phyloP scores from a whole-genome alignment of 1,139 yeast species.

The Yamadazyma triangularis region DNA sequence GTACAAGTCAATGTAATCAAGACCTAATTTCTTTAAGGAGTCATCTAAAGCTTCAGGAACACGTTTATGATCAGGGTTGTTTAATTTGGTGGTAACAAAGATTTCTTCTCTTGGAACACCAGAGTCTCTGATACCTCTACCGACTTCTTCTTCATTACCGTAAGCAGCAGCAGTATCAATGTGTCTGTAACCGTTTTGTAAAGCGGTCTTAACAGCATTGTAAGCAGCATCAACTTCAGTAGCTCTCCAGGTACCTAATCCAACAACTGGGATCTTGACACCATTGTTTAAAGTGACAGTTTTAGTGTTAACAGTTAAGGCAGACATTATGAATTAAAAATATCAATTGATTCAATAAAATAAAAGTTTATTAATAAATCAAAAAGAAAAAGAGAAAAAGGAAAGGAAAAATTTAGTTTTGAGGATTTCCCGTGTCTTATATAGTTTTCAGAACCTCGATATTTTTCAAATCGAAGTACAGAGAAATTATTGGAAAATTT shows the following conservation, averaged over 20 bases:
- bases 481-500: too few species aligned
- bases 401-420: too few species aligned
- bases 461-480: too few species aligned
- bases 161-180: conserved; percentile 77
- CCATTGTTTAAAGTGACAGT: conserved; percentile 57
- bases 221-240: conserved; percentile 51
- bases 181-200: conserved; percentile 71
- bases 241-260: conserved; percentile 78
- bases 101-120: conserved; percentile 68
- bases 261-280: conserved; percentile 62
- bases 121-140: conserved; percentile 60
- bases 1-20: conserved; percentile 81
- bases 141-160: conserved; percentile 66
- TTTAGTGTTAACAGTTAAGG: conserved; percentile 15
- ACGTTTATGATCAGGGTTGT: conserved; percentile 63
- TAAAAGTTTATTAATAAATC: too few species aligned
- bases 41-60: conserved; percentile 53
- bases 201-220: conserved; percentile 57
- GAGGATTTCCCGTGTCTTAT: too few species aligned
- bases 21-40: conserved; percentile 63
- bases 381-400: background rate
- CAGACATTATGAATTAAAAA: conserved; percentile 6
- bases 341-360: background rate
- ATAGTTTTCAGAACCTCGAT: too few species aligned
- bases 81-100: conserved; percentile 77